phyloP scores from a whole-genome alignment of 495 filamentous ascomycete genomes.

The Massariosphaeria phaeospora region DNA sequence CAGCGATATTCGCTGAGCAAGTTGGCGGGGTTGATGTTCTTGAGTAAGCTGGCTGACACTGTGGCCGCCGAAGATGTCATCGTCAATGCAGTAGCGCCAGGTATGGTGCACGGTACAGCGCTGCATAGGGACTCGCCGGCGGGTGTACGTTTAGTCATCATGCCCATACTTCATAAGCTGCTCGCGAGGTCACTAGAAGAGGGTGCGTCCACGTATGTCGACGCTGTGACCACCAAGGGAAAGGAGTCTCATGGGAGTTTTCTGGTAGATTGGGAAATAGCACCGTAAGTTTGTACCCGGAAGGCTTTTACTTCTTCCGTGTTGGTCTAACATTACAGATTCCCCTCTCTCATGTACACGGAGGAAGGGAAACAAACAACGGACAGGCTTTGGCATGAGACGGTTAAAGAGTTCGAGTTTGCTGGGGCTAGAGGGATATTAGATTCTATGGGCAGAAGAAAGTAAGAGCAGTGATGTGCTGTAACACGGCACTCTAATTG shows the following conservation, averaged over 20 bases:
- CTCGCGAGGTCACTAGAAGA: not conserved
- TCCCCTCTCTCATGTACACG: slow-evolving; percentile 9
- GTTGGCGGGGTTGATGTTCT: slow-evolving; percentile 7
- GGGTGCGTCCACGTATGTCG: slow-evolving; percentile 1
- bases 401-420: slow-evolving; percentile 12
- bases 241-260: slow-evolving; percentile 13
- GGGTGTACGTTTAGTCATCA: not conserved
- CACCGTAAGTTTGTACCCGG: not conserved
- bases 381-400: slow-evolving; percentile 15
- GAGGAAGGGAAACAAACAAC: slow-evolving; percentile 1
- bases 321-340: not conserved
- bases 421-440: slow-evolving; percentile 5
- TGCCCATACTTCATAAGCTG: not conserved
- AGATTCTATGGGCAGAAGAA: not conserved
- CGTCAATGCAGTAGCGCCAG: slow-evolving; percentile 17
- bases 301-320: not conserved
- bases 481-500: too few species aligned
- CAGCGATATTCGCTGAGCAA: slow-evolving; percentile 9
- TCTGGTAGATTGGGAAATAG: not conserved
- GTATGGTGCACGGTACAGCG: not conserved
- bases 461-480: too few species aligned
- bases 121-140: slow-evolving; percentile 1
- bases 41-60: not conserved
- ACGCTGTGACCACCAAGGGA: slow-evolving; percentile 3
- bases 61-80: slow-evolving; percentile 4